These are phyloP conservation scores for Fusarium pilosicola DNA, from an alignment of 2,329 filamentous ascomycete genomes.

Conservation along the genomic window DNA sequence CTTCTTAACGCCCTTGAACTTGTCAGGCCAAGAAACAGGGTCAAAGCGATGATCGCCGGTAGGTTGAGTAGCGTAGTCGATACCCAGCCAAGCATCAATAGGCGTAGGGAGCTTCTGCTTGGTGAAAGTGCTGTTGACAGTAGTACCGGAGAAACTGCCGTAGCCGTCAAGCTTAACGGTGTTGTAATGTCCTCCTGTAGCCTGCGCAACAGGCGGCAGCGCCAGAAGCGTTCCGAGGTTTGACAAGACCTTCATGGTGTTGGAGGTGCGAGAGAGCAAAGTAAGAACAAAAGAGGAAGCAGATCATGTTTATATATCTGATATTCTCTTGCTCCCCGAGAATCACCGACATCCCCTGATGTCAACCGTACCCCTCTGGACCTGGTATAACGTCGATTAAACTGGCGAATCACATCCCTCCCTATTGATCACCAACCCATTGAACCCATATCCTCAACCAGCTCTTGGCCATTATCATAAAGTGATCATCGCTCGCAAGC, in stretches of 20 bases:
- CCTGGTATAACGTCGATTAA: not conserved
- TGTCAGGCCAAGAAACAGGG: slow-evolving; percentile 52
- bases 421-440: not conserved
- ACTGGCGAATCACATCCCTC: not conserved
- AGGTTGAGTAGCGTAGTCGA: slow-evolving; percentile 57
- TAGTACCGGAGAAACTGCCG: slow-evolving; percentile 34
- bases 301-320: not conserved
- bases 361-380: not conserved
- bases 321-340: not conserved
- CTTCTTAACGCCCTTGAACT: slow-evolving; percentile 52
- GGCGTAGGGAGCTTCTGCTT: slow-evolving; percentile 21
- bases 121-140: slow-evolving; percentile 29
- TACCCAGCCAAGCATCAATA: slow-evolving; percentile 60
- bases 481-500: not conserved
- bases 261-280: not conserved
- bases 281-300: no score
- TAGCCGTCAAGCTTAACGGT: slow-evolving; percentile 31
- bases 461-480: not conserved
- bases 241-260: slow-evolving; percentile 25
- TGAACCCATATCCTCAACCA: not conserved
- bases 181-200: not conserved
- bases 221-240: slow-evolving; percentile 28
- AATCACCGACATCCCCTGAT: no score
- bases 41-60: slow-evolving; percentile 54
- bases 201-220: slow-evolving; percentile 14